Conservation (phyloP, 2,329 filamentous ascomycete species). For the Hysterium pulicare region DNA sequence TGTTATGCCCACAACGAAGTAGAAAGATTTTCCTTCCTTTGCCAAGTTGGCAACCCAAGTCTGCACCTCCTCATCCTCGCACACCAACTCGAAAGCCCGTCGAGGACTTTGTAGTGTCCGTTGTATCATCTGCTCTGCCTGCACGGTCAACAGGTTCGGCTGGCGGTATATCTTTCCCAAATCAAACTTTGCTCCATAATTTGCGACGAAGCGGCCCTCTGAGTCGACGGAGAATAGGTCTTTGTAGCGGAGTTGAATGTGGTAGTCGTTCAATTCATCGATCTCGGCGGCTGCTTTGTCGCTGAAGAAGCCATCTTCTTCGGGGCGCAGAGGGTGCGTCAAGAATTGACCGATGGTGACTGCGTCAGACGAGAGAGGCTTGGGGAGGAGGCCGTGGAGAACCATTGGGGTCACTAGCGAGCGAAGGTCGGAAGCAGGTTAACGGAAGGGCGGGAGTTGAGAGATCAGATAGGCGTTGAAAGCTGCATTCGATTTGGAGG, state of each 20-base stretch:
- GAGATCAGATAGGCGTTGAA: no score
- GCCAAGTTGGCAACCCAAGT: slow-evolving; percentile 29
- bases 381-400: slow-evolving; percentile 34
- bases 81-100: slow-evolving; percentile 30
- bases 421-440: no score
- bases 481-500: no score
- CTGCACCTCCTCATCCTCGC: slow-evolving; percentile 30
- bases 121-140: slow-evolving; percentile 38
- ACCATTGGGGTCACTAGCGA: slow-evolving; percentile 27
- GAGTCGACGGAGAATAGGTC: slow-evolving; percentile 36
- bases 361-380: slow-evolving; percentile 32
- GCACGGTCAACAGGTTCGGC: slow-evolving; percentile 34
- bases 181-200: slow-evolving; percentile 38
- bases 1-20: slow-evolving; percentile 34
- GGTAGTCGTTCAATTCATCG: slow-evolving; percentile 38
- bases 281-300: slow-evolving; percentile 28
- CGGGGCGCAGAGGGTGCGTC: slow-evolving; percentile 35
- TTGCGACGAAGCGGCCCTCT: slow-evolving; percentile 36
- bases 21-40: slow-evolving; percentile 28
- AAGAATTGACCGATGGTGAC: slow-evolving; percentile 36
- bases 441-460: no score
- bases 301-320: slow-evolving; percentile 35
- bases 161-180: slow-evolving; percentile 35
- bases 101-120: slow-evolving; percentile 25
- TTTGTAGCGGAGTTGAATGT: slow-evolving; percentile 38